Conservation (phyloP, 768 basidiomycete species). For the Steccherinum ochraceum region DNA sequence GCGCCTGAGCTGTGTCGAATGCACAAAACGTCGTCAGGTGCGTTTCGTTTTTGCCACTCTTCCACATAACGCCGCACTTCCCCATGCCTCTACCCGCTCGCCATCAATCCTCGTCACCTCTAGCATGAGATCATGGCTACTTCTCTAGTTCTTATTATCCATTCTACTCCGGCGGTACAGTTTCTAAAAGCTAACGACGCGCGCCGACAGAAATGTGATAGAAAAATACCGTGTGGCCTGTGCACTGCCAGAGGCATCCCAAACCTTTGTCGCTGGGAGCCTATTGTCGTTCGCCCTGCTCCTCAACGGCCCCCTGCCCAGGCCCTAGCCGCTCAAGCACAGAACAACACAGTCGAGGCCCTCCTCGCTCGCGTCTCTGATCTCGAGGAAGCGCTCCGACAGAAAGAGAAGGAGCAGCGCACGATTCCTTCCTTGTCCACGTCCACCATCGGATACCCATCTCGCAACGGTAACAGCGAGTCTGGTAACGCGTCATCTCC, state of each 20-base stretch:
- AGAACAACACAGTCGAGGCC: constrained; percentile 15
- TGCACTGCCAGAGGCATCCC: constrained; percentile 23
- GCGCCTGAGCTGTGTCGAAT: constrained; percentile 49
- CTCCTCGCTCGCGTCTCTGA: constrained; percentile 18
- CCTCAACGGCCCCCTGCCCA: constrained; percentile 20
- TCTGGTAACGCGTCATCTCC: too few species aligned
- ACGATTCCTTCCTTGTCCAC: constrained; percentile 12
- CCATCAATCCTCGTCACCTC: too few species aligned
- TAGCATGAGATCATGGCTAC: too few species aligned
- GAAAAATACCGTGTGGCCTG: constrained; percentile 23
- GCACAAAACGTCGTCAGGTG: constrained; percentile 50
- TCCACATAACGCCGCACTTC: too few species aligned
- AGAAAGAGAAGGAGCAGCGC: not conserved
- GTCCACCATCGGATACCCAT: not conserved
- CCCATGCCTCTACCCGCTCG: too few species aligned
- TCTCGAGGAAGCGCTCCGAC: constrained; percentile 16
- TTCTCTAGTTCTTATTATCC: too few species aligned
- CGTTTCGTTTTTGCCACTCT: constrained; percentile 12
- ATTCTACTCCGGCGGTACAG: not conserved
- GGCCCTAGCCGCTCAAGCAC: constrained; percentile 5
- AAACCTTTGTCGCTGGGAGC: constrained; percentile 26
- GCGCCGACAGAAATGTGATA: constrained; percentile 40
- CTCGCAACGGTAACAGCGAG: too few species aligned
- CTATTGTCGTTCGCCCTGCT: constrained; percentile 20
- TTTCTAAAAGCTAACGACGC: not conserved